Evolutionary conservation across 1,284 basidiomycete genomes (phyloP), one percentile per base, ranked within the genome.

Genomic region (Trametes pubescens): DNA sequence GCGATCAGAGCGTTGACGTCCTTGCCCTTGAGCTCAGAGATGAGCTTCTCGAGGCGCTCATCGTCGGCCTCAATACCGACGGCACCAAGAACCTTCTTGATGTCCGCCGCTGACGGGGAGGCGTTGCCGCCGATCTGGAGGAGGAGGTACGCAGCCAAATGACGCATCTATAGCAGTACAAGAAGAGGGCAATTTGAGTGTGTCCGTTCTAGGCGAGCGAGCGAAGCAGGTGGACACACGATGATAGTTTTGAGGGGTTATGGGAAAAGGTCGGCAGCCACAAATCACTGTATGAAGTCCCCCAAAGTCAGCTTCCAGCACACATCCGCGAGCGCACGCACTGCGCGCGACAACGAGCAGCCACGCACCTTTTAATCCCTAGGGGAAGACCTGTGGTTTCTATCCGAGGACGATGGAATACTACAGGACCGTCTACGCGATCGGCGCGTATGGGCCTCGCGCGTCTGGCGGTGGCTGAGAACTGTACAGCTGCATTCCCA

Each of bases 101-200:
- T 86, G 80, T 99, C 97, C 60, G 79, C 86, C 67, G 94, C 94
- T 65, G 92, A 90, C 70, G 98, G 98, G 70, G 86, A 89, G 75
- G 88, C 79, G 80, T 99, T 98, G 70, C 98, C 98, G 74, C 95
- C 98, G 78, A 91, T 88, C 81, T 94, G 92, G 82, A 99, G 95
- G 80, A 99, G 94, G 72, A 99, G 89, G 87, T 98, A 99, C 73
- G 95, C 95, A 84, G 96, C 97, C 83, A 99, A 86, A 83, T 97
- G 86, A 86, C 95, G 94, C 95, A 98, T 97, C 92, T 95, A 59
- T 14, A 44, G 18, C 32, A 9, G 18, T 21, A 13, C 26, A 18
- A 47, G 71, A 73, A 61, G 71, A 54, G 29, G 11, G 21, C 18
- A 1, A 51, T n/a, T 13, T n/a, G 21, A 29, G 35, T 32, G 4